These are phyloP conservation scores for Acaromyces ingoldii DNA, from an alignment of 1,284 basidiomycete genomes.

Conservation along the genomic window DNA sequence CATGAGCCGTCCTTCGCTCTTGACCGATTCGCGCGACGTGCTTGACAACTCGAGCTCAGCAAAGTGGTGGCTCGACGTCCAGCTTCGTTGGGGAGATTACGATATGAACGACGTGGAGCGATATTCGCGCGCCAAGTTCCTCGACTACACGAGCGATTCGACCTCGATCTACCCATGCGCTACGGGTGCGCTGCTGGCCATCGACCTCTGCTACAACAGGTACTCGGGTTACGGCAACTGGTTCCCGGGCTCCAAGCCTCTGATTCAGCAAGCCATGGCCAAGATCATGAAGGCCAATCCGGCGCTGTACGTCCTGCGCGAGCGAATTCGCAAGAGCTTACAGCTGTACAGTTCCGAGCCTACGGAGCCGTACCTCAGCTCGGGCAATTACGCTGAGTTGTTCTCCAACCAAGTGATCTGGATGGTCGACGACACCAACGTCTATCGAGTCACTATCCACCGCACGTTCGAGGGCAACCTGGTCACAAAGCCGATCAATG, in stretches of 20 bases:
- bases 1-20: conserved; percentile 88
- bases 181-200: conserved; percentile 95
- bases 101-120: conserved; percentile 75
- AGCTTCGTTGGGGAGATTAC: conserved; percentile 98
- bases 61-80: conserved; percentile 97
- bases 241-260: conserved; percentile 97
- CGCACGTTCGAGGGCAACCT: conserved; percentile 99
- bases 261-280: conserved; percentile 97
- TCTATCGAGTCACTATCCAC: conserved; percentile 99
- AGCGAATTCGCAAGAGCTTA: conserved; percentile 96
- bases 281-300: conserved; percentile 99
- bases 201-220: conserved; percentile 95
- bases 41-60: conserved; percentile 94
- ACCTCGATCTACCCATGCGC: conserved; percentile 98
- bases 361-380: conserved; percentile 97
- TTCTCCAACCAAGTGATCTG: conserved; percentile 99
- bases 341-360: conserved; percentile 99
- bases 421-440: conserved; percentile 99
- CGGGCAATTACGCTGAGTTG: conserved; percentile 89
- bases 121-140: conserved; percentile 94
- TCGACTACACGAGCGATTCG: conserved; percentile 70
- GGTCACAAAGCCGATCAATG: conserved; percentile 99
- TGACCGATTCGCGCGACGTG: conserved; percentile 93
- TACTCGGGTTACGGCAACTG: conserved; percentile 99
- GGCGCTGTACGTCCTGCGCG: conserved; percentile 93